These are phyloP conservation scores for Fusarium lateritium DNA, from an alignment of 2,329 filamentous ascomycete species.

Conservation along the genomic window DNA sequence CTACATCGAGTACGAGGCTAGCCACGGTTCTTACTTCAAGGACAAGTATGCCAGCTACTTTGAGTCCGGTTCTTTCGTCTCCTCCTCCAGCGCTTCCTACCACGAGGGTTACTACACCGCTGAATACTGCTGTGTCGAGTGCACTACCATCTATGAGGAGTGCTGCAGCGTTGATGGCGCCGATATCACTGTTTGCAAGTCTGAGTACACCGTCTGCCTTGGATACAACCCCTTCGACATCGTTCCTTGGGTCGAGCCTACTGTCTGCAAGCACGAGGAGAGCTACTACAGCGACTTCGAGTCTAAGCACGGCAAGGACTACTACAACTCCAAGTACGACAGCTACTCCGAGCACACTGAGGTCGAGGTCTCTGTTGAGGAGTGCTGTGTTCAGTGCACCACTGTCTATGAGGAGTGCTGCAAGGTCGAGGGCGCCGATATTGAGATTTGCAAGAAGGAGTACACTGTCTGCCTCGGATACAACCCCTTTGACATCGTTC, in stretches of 20 bases:
- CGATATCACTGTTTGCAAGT: conserved; percentile 26
- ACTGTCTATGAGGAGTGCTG: conserved; percentile 37
- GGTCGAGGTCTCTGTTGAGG: conserved; percentile 14
- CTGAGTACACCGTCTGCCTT: conserved; percentile 30
- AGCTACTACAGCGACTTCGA: conserved; percentile 30
- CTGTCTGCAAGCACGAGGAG: conserved; percentile 37
- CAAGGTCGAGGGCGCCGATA: not conserved
- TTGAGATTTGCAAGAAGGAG: conserved; percentile 22
- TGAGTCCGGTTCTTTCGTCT: conserved; percentile 3
- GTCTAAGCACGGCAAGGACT: conserved; percentile 13
- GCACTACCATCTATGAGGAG: conserved; percentile 34
- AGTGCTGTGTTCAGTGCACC: conserved; percentile 32
- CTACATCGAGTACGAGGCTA: conserved; percentile 34
- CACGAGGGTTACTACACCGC: conserved; percentile 34
- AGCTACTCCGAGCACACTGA: conserved; percentile 11
- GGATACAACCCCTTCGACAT: conserved; percentile 31
- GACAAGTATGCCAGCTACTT: conserved; percentile 21
- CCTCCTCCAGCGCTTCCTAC: conserved; percentile 8
- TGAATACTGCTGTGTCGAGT: conserved; percentile 37
- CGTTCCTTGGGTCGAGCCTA: conserved; percentile 15
- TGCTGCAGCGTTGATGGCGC: conserved; percentile 27
- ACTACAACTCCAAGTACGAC: conserved; percentile 8
- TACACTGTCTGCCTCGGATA: conserved; percentile 33
- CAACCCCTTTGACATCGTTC: conserved; percentile 18
- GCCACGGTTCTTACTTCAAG: conserved; percentile 23